A percentile compares a stretch with the other conserved stretches of the same genome.
Conservation (phyloP, 352 stramenopile species). For the Pythium apleroticum region DNA sequence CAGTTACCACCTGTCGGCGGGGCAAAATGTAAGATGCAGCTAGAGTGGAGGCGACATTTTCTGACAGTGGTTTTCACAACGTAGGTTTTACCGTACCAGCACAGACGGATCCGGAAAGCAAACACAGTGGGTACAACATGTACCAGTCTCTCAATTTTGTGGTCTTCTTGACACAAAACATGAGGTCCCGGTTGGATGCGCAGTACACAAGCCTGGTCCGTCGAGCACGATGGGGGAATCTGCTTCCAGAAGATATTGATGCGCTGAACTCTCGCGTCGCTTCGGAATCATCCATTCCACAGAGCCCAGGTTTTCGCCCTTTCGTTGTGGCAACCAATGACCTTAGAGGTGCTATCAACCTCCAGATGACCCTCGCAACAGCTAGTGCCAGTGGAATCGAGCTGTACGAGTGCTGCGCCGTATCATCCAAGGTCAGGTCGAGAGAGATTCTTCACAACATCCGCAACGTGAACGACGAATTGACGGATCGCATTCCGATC, state of each 20-base stretch:
- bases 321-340: conserved; percentile 1
- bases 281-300: neutral
- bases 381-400: neutral
- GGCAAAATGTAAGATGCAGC: conserved; percentile 21
- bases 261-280: neutral
- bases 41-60: neutral
- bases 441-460: neutral
- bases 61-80: neutral
- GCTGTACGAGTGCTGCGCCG: neutral
- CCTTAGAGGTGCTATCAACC: neutral
- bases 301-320: neutral
- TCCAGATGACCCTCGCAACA: neutral
- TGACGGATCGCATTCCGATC: neutral
- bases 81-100: neutral
- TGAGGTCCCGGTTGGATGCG: conserved; percentile 9
- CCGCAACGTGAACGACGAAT: neutral
- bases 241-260: neutral
- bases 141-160: conserved; percentile 30
- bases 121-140: conserved; percentile 17
- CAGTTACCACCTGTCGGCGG: conserved; percentile 24
- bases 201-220: conserved; percentile 20
- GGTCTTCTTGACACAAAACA: conserved; percentile 28
- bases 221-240: conserved; percentile 11
- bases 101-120: neutral
- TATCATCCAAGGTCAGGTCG: neutral